These are phyloP conservation scores for Anthracocystis panici-leucophaei DNA, from an alignment of 1,284 basidiomycete genomes.

Conservation along the genomic window DNA sequence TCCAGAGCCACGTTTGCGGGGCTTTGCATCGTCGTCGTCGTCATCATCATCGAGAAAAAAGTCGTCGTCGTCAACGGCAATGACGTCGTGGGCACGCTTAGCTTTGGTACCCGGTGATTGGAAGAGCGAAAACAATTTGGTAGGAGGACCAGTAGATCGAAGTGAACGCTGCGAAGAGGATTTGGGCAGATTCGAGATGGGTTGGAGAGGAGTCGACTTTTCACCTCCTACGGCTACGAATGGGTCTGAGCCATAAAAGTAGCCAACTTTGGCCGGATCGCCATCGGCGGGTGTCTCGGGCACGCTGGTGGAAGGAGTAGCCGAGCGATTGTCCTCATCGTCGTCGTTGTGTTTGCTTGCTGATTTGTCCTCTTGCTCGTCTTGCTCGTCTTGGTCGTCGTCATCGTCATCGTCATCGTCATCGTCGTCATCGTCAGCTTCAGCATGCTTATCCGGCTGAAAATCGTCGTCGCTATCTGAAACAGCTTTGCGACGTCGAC, in stretches of 20 bases:
- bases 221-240: constrained; percentile 28
- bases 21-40: constrained; percentile 16
- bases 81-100: constrained; percentile 12
- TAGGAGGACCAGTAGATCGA: constrained; percentile 17
- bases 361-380: neutral
- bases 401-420: constrained; percentile 21
- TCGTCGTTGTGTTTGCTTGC: neutral
- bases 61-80: constrained; percentile 27
- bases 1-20: constrained; percentile 15
- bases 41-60: constrained; percentile 32
- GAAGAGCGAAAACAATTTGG: constrained; percentile 38
- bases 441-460: constrained; percentile 23
- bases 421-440: constrained; percentile 17
- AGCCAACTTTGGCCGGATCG: constrained; percentile 14
- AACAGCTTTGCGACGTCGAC: constrained; percentile 10
- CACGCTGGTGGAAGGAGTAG: constrained; percentile 23
- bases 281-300: constrained; percentile 40
- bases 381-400: neutral
- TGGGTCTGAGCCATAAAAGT: constrained; percentile 34
- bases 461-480: constrained; percentile 37
- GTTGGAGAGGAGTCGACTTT: constrained; percentile 6
- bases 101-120: constrained; percentile 11
- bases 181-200: constrained; percentile 25
- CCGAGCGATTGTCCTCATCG: constrained; percentile 14
- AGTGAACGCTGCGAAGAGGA: constrained; percentile 29